Evolutionary conservation across 1,284 basidiomycete genomes (phyloP).

Genomic region (Neotropicomus parvogracilis): DNA sequence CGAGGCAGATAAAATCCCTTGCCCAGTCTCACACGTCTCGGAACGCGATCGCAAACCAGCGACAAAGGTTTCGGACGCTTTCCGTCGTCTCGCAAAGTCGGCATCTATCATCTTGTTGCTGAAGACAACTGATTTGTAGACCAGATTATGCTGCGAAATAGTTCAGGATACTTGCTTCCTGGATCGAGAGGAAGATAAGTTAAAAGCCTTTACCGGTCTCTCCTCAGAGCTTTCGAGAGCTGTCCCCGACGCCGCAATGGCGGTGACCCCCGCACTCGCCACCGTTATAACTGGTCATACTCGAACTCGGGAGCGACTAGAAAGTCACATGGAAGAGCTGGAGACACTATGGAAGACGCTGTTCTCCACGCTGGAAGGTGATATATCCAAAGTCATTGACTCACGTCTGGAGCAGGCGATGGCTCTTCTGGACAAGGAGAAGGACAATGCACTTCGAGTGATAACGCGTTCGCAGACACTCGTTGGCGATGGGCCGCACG

Average conservation of each 20-base stretch:
- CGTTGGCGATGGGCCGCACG: conserved; percentile 6
- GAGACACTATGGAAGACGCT: conserved; percentile 43
- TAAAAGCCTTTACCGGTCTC: conserved; percentile 45
- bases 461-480: conserved; percentile 22
- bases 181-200: conserved; percentile 39
- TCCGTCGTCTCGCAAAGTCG: conserved; percentile 42
- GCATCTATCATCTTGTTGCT: conserved; percentile 13
- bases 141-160: conserved; percentile 44
- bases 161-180: conserved; percentile 41
- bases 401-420: conserved; percentile 38
- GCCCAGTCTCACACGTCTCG: not conserved
- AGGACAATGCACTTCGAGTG: conserved; percentile 23
- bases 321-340: conserved; percentile 38
- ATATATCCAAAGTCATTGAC: conserved; percentile 40
- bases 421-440: conserved; percentile 36
- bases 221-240: conserved; percentile 45
- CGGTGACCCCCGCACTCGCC: conserved; percentile 44
- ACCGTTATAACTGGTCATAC: conserved; percentile 42
- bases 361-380: conserved; percentile 39
- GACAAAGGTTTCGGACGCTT: conserved; percentile 24
- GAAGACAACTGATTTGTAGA: conserved; percentile 11
- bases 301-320: conserved; percentile 40
- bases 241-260: conserved; percentile 38
- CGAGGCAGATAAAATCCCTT: conserved; percentile 8
- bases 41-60: conserved; percentile 8